These are phyloP conservation scores for Astraeus odoratus DNA, from an alignment of 768 basidiomycete species.

Conservation along the genomic window DNA sequence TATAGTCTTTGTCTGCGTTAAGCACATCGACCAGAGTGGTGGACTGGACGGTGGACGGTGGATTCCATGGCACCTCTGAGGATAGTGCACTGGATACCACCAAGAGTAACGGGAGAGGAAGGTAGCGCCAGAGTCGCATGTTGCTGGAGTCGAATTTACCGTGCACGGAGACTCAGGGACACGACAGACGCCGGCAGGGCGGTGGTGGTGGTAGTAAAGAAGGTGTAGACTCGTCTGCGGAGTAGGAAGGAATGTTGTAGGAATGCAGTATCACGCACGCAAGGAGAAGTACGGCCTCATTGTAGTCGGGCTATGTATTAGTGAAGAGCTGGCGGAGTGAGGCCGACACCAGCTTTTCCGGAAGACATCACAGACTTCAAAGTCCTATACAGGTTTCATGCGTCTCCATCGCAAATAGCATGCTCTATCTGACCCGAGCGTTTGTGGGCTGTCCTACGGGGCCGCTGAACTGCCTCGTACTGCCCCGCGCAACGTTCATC, in stretches of 20 bases:
- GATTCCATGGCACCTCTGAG: constrained; percentile 19
- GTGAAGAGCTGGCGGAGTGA: no score
- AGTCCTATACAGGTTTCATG: background rate
- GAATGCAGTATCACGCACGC: background rate
- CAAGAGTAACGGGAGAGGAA: constrained; percentile 30
- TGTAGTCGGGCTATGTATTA: no score
- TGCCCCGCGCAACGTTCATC: constrained; percentile 50
- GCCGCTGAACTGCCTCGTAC: constrained; percentile 49
- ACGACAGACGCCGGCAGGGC: background rate
- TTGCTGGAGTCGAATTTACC: background rate
- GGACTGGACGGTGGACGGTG: constrained; percentile 25
- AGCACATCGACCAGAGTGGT: constrained; percentile 77
- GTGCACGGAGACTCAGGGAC: background rate
- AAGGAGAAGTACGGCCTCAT: no score
- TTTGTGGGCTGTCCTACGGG: constrained; percentile 48
- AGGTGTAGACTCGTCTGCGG: background rate
- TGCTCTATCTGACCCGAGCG: constrained; percentile 42
- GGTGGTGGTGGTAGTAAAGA: background rate
- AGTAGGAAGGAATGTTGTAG: background rate
- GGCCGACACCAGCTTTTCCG: no score
- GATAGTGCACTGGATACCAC: constrained; percentile 11
- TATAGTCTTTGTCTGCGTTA: constrained; percentile 66
- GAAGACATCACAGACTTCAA: no score
- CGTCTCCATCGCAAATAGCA: constrained; percentile 13
- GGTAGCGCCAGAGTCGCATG: constrained; percentile 29